A percentile compares a stretch with the other conserved stretches of the same genome.
Evolutionary conservation across 2,329 filamentous ascomycete genomes (phyloP).

Genomic region (Colletotrichum tropicale): DNA sequence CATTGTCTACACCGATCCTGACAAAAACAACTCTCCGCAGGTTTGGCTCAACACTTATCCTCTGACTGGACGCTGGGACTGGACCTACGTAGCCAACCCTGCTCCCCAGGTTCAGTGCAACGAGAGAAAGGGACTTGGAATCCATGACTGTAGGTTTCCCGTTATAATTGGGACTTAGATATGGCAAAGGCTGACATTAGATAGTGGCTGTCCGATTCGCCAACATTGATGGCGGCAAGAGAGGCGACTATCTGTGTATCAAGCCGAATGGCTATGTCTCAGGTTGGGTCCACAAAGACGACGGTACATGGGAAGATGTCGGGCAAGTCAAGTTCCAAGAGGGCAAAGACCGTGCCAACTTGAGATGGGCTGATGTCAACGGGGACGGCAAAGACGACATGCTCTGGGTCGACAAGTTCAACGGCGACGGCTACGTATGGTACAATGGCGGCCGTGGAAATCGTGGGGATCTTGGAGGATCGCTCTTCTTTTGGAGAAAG

Average conservation of each 20-base stretch:
- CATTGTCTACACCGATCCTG: slow-evolving; percentile 31
- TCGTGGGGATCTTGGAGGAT: slow-evolving; percentile 2
- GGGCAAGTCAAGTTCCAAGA: slow-evolving; percentile 33
- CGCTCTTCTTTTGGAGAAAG: slow-evolving; percentile 21
- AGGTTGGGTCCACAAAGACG: slow-evolving; percentile 27
- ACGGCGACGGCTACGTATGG: slow-evolving; percentile 32
- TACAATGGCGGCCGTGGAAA: slow-evolving; percentile 28
- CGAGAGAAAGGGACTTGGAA: slow-evolving; percentile 27
- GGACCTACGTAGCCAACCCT: background rate
- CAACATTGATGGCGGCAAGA: slow-evolving; percentile 32
- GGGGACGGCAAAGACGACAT: slow-evolving; percentile 39
- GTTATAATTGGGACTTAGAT: accelerated
- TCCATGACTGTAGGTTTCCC: slow-evolving; percentile 24
- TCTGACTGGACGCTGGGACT: background rate
- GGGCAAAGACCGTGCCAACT: slow-evolving; percentile 36
- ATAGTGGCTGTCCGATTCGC: slow-evolving; percentile 31
- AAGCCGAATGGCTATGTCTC: slow-evolving; percentile 27
- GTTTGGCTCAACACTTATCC: slow-evolving; percentile 28
- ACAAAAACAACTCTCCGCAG: slow-evolving; percentile 25
- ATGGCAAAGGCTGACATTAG: background rate
- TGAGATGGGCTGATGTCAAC: slow-evolving; percentile 42
- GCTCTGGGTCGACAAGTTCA: slow-evolving; percentile 38
- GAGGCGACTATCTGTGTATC: slow-evolving; percentile 37
- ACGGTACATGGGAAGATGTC: slow-evolving; percentile 18
- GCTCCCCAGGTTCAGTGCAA: slow-evolving; percentile 22